Evolutionary conservation across 2,329 filamentous ascomycete genomes (phyloP).

Genomic region (Amphichorda felina): DNA sequence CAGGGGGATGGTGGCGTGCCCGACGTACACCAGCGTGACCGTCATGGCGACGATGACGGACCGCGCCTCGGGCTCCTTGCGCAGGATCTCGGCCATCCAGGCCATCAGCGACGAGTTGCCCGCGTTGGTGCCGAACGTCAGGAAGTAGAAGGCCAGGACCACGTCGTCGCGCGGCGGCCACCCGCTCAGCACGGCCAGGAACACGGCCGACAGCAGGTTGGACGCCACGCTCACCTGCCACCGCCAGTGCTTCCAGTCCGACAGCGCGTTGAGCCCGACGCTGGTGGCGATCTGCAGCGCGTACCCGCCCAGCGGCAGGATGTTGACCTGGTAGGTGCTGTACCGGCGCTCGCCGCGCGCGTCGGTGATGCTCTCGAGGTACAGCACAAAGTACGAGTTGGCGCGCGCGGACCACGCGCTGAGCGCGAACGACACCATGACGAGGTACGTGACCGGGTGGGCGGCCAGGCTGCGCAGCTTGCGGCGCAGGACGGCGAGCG

Average conservation of each 20-base stretch:
- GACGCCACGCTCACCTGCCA: constrained; percentile 23
- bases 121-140: constrained; percentile 20
- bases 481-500: constrained; percentile 8
- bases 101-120: constrained; percentile 20
- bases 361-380: constrained; percentile 14
- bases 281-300: constrained; percentile 21
- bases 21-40: constrained; percentile 24
- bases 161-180: constrained; percentile 19
- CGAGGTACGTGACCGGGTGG: constrained; percentile 18
- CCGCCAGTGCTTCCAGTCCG: constrained; percentile 24
- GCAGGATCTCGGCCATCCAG: constrained; percentile 20
- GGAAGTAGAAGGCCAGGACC: constrained; percentile 21
- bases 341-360: constrained; percentile 12
- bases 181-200: constrained; percentile 17
- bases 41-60: constrained; percentile 22
- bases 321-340: constrained; percentile 18
- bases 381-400: constrained; percentile 21
- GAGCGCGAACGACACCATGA: constrained; percentile 15
- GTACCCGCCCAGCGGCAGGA: constrained; percentile 16
- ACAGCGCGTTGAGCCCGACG: constrained; percentile 20
- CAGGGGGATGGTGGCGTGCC: constrained; percentile 24
- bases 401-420: constrained; percentile 17
- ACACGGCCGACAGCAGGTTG: constrained; percentile 14
- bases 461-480: constrained; percentile 14
- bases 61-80: constrained; percentile 22